Base-by-base conservation (phyloP, 1,284 basidiomycete species). In the Chalciporus sp. region DNA sequence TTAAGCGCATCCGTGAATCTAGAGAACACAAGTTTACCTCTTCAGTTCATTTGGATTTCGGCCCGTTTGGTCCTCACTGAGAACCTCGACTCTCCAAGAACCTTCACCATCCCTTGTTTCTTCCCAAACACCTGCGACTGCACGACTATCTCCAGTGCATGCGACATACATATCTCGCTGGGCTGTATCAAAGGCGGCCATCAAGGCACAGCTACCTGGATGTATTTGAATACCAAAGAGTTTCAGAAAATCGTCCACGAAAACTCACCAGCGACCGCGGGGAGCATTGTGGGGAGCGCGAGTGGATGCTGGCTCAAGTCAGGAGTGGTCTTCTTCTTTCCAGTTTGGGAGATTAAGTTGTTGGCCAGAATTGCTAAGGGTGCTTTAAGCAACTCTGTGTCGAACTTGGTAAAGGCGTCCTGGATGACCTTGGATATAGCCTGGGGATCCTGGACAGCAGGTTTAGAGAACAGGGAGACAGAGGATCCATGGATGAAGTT, bases 21-120 rank as follows among this genome's bases (percentile, higher is more conserved):
- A 29, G 55, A 46, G 26, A 27, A 28, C 14, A 4, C 29, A 12
- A 41, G 57, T 72, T 47, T 59, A 90, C 89, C 89, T 80, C 69
- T 78, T 78, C 29, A 84, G 69, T 73, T 99, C 96, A 53, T 84
- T 88, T 11, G 83, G 86, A 69, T 96, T 98, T 56, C 92, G 83
- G 27, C 94, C 96, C 10, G 95, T 98, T 76, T 98, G 95, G 69
- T 99, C 97, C 67, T 97, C 92, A 33, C 85, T 92, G 55, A 99
- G 79, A 19, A 94, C 92, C 69, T 98, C 95, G 19, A 95, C 90
- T 50, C 86, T 83, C 95, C 95, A 98, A 55, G 75, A 74, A 14
- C 83, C 82, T 31, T 74, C 74, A 7, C 85, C 82, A 64, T 85
- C 77, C 9, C 75, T 75, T 47, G 77, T 76, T 47, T 79, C 75